Evolutionary conservation across 176 grass and related monocot genomes (phyloP), one percentile per base, ranked within the genome.

Genomic region (Oryza rufipogon): DNA sequence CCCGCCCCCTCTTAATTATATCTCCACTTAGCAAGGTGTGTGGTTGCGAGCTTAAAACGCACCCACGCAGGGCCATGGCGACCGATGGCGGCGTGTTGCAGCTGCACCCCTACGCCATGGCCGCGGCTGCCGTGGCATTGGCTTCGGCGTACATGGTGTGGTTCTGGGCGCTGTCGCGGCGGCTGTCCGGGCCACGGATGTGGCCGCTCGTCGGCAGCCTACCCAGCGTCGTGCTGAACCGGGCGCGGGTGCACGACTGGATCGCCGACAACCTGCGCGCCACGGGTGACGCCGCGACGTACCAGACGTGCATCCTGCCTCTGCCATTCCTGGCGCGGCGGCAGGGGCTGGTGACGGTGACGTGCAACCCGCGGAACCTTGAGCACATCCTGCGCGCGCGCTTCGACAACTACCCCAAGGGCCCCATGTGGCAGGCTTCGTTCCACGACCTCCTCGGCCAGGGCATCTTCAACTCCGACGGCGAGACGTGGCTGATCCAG

Each of bases 381-480:
- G 95, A 98, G 91, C 91, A 98, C 82, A 87, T 98, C 64, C 91
- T 98, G 76, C 92, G 92, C 83, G 83, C 87, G 60, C 92, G 95
- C 76, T 98, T 98, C 79, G 91, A 98, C 46, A 98, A 98, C 87
- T 98, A 98, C 39, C 96, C 96, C 49, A 98, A 98, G 89, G 96
- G 96, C 28, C 93, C 96, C 67, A 88, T 84, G 89, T 91, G 91
- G 92, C 96, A 98, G 80, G 80, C 96, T 41, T 89, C 89, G 48
- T 98, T 98, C 85, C 96, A 93, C 74, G 93, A 98, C 80, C 91
- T 98, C n/a, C 87, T 98, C 4, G 93, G 96, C n/a, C 90, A 88
- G 85, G 93, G 96, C 74, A 95, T 98, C 85, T 98, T 98, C 91
- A 98, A 98, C 83, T 98, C 92, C 79, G 95, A 97, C 83, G 92